These are phyloP conservation scores for Pleurotus tuoliensis DNA, from an alignment of 768 basidiomycete species.

Conservation along the genomic window DNA sequence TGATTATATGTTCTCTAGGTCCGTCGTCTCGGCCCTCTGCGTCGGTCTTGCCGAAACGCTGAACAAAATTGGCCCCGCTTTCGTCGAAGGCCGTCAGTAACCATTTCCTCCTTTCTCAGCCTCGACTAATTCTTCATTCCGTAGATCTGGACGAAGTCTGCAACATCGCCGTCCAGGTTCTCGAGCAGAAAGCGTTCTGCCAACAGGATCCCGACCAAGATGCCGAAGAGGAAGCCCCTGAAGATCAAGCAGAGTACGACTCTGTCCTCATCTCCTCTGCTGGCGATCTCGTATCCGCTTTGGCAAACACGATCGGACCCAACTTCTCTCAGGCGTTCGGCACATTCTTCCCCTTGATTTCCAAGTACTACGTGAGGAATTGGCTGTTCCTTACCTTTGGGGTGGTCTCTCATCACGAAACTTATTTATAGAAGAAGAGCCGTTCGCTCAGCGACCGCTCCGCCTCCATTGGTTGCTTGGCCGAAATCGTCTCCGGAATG, in stretches of 20 bases:
- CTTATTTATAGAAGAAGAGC: constrained; percentile 61
- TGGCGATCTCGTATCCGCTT: constrained; percentile 86
- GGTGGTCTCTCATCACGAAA: background rate
- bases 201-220: constrained; percentile 96
- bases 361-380: constrained; percentile 81
- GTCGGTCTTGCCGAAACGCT: constrained; percentile 88
- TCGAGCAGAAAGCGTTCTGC: constrained; percentile 93
- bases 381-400: background rate
- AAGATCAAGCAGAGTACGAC: constrained; percentile 94
- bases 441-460: constrained; percentile 90
- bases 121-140: constrained; percentile 7
- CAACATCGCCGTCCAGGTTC: constrained; percentile 75
- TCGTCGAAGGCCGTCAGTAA: constrained; percentile 72
- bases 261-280: constrained; percentile 93
- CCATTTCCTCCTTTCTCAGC: background rate
- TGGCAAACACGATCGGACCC: constrained; percentile 80
- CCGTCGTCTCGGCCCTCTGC: constrained; percentile 85
- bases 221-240: constrained; percentile 78
- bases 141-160: constrained; percentile 76
- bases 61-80: constrained; percentile 85
- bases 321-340: constrained; percentile 82
- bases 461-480: constrained; percentile 88
- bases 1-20: constrained; percentile 42
- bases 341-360: constrained; percentile 85
- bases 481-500: constrained; percentile 93